phyloP scores from a whole-genome alignment of 2,329 filamentous ascomycete species.

The Fusarium secorum region DNA sequence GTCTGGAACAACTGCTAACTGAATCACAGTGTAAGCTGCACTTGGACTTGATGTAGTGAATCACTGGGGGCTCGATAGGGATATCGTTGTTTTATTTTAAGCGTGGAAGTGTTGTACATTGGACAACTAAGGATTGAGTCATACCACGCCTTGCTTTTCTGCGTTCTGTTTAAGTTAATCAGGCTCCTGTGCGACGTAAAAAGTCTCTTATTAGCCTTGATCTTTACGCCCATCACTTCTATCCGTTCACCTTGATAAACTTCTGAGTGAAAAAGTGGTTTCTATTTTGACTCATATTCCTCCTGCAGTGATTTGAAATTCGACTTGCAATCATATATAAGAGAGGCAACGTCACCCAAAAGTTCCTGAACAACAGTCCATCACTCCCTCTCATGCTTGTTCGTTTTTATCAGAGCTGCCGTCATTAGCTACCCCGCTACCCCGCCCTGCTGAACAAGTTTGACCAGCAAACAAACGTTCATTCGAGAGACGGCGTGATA shows the following conservation, averaged over 20 bases:
- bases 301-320: not conserved
- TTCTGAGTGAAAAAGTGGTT: not conserved
- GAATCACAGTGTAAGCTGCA: not conserved
- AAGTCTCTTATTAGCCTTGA: not conserved
- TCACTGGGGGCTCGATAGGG: not conserved
- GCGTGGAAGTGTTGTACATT: not conserved
- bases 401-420: constrained; percentile 11
- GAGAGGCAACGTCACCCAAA: not conserved
- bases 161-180: not conserved
- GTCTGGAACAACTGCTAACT: not conserved
- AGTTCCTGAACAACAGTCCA: constrained; percentile 19
- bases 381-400: not conserved
- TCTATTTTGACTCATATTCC: not conserved
- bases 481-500: not conserved
- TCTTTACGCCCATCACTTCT: not conserved
- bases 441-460: constrained; percentile 42
- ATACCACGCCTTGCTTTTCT: not conserved
- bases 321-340: not conserved
- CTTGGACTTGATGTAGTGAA: not conserved
- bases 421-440: constrained; percentile 49
- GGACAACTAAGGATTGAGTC: not conserved
- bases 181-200: not conserved
- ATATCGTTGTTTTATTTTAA: not conserved
- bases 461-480: constrained; percentile 32
- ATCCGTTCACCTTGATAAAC: not conserved